A percentile compares a stretch with the other conserved stretches of the same genome.
phyloP scores from a whole-genome alignment of 163 green algal genomes.

The Chlorella variabilis region DNA sequence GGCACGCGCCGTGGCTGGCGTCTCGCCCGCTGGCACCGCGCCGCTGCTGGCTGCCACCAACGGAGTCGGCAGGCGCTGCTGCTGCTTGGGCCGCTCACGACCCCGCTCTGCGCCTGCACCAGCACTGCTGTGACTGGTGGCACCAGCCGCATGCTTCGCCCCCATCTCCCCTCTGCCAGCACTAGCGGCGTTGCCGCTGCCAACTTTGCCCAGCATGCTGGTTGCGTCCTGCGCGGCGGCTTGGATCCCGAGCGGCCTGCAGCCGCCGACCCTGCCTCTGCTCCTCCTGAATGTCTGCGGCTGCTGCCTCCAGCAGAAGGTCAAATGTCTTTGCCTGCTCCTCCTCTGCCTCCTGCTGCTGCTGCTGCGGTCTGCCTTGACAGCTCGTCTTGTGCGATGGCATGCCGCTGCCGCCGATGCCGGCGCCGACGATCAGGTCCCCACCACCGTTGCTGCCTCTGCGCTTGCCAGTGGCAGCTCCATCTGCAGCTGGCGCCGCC shows the following conservation, averaged over 20 bases:
- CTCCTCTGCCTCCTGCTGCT: neutral
- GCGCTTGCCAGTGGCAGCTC: neutral
- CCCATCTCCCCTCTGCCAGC: too few relatives aligned
- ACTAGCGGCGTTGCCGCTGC: too few relatives aligned
- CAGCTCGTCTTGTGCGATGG: neutral
- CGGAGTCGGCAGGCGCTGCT: too few relatives aligned
- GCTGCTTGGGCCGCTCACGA: neutral
- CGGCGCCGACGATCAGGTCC: too few relatives aligned
- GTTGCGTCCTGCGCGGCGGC: too few relatives aligned
- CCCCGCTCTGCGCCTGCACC: neutral
- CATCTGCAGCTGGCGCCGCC: neutral
- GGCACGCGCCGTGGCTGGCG: neutral
- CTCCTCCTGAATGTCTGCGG: neutral
- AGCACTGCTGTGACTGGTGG: too few relatives aligned
- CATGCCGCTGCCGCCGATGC: neutral
- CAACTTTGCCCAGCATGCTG: too few relatives aligned
- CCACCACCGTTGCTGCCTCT: neutral
- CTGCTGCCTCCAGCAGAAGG: neutral
- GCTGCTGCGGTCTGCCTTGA: neutral
- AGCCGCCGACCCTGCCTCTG: neutral
- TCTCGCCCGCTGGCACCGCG: neutral
- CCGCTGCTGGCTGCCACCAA: too few relatives aligned
- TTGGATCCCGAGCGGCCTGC: too few relatives aligned
- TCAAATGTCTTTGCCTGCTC: neutral
- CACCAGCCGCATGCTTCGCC: neutral